Evolutionary conservation across 495 filamentous ascomycete species (phyloP), one percentile per base, ranked within the genome.

Genomic region (Hypoxylon subgilvum): DNA sequence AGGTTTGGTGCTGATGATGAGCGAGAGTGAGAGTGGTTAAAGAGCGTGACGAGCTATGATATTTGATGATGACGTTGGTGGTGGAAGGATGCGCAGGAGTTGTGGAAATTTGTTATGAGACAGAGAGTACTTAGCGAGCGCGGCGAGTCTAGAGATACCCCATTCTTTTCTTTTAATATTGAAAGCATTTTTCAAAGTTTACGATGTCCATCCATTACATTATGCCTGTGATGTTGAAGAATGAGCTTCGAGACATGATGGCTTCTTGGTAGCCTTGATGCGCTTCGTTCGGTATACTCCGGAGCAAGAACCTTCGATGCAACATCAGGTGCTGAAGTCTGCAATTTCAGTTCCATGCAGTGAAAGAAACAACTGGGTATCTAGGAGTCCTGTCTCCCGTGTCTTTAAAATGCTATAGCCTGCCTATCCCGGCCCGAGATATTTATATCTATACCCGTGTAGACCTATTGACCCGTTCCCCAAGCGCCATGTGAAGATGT

Each of bases 71-170:
- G 39, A n/a, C 27, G 31, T 22, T n/a, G 49, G 18, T 13, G 23
- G 21, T 17, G 18, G 42, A 13, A 12, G 23, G 14, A 39, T 12
- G 39, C 23, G 12, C 19, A 16, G 34, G 41, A 44, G 51, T 39
- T 31, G 55, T 49, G 46, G 42, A 49, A 57, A 61, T 48, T 61
- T 51, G 62, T 39, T 46, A 58, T 14, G 63, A 66, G 40, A 35
- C 28, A 6, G 57, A 52, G 31, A 41, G 40, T 52, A 31, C 30
- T 46, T 40, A 62, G 57, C 59, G 35, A 57, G 62, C 51, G 42
- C 34, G 28, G 49, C 63, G 38, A 53, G 44, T 66, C 32, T 63
- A 61, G 54, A 66, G 63, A 69, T 69, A 69, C 66, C 66, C 66
- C 46, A 52, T 62, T 60, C 28, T 48, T 62, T 68, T 65, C 53